Percentiles rank a stretch among this genome's conserved stretches.
phyloP scores from a whole-genome alignment of 1,139 yeast genomes.

The Eremothecium coryli region DNA sequence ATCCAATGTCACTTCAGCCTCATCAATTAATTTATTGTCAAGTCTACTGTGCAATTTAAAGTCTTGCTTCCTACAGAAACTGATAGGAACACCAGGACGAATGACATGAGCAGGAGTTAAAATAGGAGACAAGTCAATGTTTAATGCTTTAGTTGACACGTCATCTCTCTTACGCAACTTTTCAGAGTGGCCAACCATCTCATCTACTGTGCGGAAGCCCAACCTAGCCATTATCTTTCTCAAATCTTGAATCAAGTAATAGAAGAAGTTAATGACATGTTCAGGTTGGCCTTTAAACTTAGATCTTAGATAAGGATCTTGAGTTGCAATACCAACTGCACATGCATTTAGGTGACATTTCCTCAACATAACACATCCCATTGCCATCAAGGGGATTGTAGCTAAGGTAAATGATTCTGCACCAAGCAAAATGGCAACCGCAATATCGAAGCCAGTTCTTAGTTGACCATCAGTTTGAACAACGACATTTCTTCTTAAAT shows the following conservation, averaged over 20 bases:
- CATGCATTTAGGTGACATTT: conserved; percentile 90
- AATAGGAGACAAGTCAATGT: conserved; percentile 84
- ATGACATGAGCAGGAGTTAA: conserved; percentile 94
- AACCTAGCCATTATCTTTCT: conserved; percentile 87
- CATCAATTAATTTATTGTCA: conserved; percentile 92
- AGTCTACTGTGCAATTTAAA: conserved; percentile 86
- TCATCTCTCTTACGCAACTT: conserved; percentile 79
- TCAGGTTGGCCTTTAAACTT: conserved; percentile 96
- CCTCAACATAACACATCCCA: conserved; percentile 96
- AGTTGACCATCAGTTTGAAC: conserved; percentile 97
- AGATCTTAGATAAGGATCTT: conserved; percentile 86
- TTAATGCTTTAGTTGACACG: conserved; percentile 82
- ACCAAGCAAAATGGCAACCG: conserved; percentile 90
- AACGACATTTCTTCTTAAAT: conserved; percentile 86
- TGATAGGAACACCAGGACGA: conserved; percentile 96
- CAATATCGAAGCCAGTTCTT: conserved; percentile 88
- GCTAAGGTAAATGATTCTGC: conserved; percentile 99
- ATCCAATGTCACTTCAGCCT: conserved; percentile 85
- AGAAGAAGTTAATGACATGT: conserved; percentile 95
- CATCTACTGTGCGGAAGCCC: conserved; percentile 92
- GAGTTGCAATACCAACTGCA: conserved; percentile 98
- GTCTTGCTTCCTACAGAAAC: conserved; percentile 89
- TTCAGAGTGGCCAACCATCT: conserved; percentile 97
- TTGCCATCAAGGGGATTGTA: conserved; percentile 90
- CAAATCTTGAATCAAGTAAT: conserved; percentile 85